These are phyloP conservation scores for Pseudogymnoascus sp. DNA, from an alignment of 2,329 filamentous ascomycete genomes.

Conservation along the genomic window DNA sequence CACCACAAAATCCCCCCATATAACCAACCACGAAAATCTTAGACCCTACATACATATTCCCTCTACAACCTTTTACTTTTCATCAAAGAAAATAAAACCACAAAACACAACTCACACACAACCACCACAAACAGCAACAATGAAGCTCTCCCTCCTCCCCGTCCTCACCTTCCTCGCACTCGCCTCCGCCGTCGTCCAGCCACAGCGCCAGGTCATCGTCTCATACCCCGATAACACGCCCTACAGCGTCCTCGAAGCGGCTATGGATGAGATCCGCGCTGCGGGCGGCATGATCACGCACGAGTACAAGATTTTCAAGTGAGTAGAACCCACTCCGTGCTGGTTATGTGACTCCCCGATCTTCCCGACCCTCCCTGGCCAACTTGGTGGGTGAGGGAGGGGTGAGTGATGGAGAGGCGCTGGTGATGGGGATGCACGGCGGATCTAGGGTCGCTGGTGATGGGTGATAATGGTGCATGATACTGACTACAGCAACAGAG, in stretches of 20 bases:
- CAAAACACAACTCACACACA: no score
- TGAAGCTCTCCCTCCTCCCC: conserved; percentile 55
- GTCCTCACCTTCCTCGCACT: conserved; percentile 48
- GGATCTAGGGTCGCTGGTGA: not conserved
- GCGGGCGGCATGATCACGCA: conserved; percentile 73
- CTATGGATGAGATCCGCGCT: conserved; percentile 60
- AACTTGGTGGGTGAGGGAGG: not conserved
- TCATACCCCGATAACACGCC: conserved; percentile 64
- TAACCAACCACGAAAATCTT: not conserved
- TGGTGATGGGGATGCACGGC: not conserved
- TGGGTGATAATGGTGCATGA: not conserved
- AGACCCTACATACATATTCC: not conserved
- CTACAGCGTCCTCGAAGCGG: conserved; percentile 56
- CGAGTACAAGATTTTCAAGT: conserved; percentile 62
- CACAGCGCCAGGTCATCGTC: conserved; percentile 66
- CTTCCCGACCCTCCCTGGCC: not conserved
- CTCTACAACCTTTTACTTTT: no score
- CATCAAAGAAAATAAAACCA: not conserved
- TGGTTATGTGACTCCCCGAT: not conserved
- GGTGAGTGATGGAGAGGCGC: no score
- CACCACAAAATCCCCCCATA: not conserved
- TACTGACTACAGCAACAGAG: conserved; percentile 39
- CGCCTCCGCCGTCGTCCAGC: conserved; percentile 46
- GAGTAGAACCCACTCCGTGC: conserved; percentile 26
- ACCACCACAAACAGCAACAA: conserved; percentile 27